phyloP scores from a whole-genome alignment of 2,329 filamentous ascomycete genomes.

The Amauroascus verrucosus region DNA sequence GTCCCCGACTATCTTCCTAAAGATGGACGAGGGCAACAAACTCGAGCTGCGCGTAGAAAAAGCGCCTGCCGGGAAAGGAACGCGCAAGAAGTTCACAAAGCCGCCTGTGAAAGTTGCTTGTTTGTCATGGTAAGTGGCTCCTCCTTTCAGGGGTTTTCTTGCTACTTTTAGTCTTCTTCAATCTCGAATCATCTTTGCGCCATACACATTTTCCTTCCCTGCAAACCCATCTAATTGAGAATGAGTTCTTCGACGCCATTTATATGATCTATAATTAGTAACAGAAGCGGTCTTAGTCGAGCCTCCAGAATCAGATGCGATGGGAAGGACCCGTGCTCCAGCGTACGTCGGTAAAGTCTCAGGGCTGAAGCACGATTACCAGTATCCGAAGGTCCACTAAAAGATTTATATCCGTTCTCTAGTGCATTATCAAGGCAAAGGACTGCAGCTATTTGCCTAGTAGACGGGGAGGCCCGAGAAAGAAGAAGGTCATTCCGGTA shows the following conservation, averaged over 20 bases:
- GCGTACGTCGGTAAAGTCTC: conserved; percentile 25
- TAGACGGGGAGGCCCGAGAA: conserved; percentile 36
- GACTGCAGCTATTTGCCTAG: conserved; percentile 36
- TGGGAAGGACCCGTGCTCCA: conserved; percentile 36
- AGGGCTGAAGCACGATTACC: background rate
- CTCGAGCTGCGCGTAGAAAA: background rate
- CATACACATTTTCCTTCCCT: background rate
- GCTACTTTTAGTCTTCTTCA: background rate
- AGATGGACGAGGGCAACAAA: conserved; percentile 5
- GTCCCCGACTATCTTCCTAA: background rate
- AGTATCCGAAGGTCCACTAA: background rate
- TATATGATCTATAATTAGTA: background rate
- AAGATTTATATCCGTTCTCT: background rate
- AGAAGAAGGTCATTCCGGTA: conserved; percentile 25
- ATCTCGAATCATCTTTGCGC: background rate
- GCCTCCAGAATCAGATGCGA: conserved; percentile 37
- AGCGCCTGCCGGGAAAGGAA: conserved; percentile 3
- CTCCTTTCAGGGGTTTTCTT: background rate
- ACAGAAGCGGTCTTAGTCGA: conserved; percentile 24
- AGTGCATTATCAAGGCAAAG: conserved; percentile 34
- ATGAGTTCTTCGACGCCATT: background rate
- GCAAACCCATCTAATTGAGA: background rate
- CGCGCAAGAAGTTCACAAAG: conserved; percentile 35
- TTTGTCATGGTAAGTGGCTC: conserved; percentile 32
- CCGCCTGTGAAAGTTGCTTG: conserved; percentile 38